These are phyloP conservation scores for Emericellopsis cladophorae DNA, from an alignment of 2,329 filamentous ascomycete species.

Conservation along the genomic window DNA sequence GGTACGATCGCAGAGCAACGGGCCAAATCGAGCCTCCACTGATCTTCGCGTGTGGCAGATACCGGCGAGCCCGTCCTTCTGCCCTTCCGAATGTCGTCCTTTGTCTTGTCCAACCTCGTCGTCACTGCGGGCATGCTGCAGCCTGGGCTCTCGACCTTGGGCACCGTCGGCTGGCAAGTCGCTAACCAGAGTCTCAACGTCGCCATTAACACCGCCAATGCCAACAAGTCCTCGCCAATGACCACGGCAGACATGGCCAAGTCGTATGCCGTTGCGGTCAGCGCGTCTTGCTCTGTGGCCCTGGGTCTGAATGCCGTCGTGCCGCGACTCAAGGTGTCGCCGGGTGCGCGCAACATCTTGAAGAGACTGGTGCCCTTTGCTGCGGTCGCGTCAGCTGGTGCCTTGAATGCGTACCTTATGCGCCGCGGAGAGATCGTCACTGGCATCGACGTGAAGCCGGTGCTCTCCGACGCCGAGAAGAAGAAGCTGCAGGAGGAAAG, in stretches of 20 bases:
- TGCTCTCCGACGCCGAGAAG: constrained; percentile 60
- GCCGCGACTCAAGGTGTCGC: constrained; percentile 69
- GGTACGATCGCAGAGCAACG: constrained; percentile 39
- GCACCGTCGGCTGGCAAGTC: constrained; percentile 88
- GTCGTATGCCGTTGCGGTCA: constrained; percentile 85
- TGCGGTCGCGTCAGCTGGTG: constrained; percentile 82
- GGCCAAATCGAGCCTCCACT: constrained; percentile 3
- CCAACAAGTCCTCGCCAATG: constrained; percentile 91
- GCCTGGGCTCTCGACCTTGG: constrained; percentile 67
- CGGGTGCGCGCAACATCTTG: constrained; percentile 63
- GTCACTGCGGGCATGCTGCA: constrained; percentile 97
- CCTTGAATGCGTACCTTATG: constrained; percentile 95
- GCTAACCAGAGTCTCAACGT: constrained; percentile 97
- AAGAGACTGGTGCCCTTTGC: constrained; percentile 90
- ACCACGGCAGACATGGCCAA: constrained; percentile 69
- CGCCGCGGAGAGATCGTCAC: constrained; percentile 86
- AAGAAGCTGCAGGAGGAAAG: constrained; percentile 40
- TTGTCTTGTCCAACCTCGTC: constrained; percentile 83
- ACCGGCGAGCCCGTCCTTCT: constrained; percentile 86
- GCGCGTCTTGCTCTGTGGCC: constrained; percentile 86
- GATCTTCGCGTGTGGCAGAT: constrained; percentile 38
- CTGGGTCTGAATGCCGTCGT: constrained; percentile 85
- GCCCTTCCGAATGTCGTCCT: constrained; percentile 95
- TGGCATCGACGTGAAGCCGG: constrained; percentile 87
- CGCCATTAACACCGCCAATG: constrained; percentile 93